Conservation (phyloP, 164 flowering plant species). For the Tetrastigma voinierianum region DNA sequence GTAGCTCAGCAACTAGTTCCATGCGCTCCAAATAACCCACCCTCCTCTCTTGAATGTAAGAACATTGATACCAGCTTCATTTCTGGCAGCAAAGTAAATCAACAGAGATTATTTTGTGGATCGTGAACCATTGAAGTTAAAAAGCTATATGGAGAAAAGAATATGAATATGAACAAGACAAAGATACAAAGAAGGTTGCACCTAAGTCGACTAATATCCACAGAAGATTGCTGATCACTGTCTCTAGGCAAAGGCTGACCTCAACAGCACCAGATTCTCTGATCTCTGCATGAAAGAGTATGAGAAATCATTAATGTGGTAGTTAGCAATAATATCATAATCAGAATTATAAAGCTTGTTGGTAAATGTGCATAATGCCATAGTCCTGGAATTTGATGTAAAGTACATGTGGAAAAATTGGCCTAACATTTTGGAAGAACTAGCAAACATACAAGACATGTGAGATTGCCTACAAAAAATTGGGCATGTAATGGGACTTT, state of each 20-base stretch:
- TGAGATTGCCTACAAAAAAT: too few relatives aligned
- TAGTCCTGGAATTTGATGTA: background rate
- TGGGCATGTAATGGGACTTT: too few relatives aligned
- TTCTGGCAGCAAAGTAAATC: slow-evolving; percentile 38
- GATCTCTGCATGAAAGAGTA: slow-evolving; percentile 49
- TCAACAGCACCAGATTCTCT: slow-evolving; percentile 89
- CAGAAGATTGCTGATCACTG: slow-evolving; percentile 58
- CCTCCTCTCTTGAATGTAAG: slow-evolving; percentile 95
- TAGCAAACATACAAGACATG: too few relatives aligned
- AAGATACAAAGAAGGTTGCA: slow-evolving; percentile 13
- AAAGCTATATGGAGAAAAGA: background rate
- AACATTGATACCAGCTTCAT: slow-evolving; percentile 49
- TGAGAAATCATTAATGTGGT: background rate
- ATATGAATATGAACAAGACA: background rate
- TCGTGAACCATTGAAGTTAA: background rate
- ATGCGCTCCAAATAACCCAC: slow-evolving; percentile 89
- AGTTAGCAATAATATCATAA: background rate
- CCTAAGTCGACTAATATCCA: slow-evolving; percentile 64
- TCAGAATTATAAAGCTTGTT: background rate
- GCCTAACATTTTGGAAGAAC: too few relatives aligned
- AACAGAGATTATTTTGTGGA: slow-evolving; percentile 4
- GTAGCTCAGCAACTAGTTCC: slow-evolving; percentile 82
- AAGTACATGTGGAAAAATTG: too few relatives aligned
- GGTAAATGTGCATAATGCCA: background rate
- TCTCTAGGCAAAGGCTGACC: slow-evolving; percentile 82